Conservation (phyloP, 2,329 filamentous ascomycete genomes). For the Colletotrichum kahawae region DNA sequence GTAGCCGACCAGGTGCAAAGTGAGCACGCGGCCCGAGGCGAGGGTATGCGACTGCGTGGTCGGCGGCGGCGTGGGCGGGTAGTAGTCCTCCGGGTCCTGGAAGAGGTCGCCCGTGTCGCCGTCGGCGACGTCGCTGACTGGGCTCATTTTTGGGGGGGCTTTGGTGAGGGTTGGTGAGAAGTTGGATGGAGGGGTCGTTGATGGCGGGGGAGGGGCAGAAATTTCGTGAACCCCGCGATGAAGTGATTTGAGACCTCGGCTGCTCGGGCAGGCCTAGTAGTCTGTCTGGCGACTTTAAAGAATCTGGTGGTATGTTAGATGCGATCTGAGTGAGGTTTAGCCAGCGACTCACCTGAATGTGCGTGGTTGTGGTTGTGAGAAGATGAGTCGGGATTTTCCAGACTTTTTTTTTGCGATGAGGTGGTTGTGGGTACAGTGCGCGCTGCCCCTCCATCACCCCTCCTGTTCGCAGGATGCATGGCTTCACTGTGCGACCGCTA, state of each 20-base stretch:
- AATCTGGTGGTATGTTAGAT: background rate
- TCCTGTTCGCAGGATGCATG: background rate
- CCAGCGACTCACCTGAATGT: background rate
- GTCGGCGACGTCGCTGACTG: conserved; percentile 24
- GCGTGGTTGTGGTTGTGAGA: background rate
- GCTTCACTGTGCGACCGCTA: background rate
- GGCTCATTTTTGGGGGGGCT: background rate
- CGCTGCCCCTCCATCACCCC: background rate
- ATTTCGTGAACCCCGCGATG: background rate
- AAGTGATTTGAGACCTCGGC: background rate
- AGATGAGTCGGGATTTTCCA: conserved; percentile 5
- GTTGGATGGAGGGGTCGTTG: background rate
- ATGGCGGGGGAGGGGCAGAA: background rate
- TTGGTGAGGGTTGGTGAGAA: background rate
- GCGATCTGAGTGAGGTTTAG: background rate
- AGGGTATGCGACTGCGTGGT: conserved; percentile 76
- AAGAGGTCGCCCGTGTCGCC: conserved; percentile 65
- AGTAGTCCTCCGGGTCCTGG: conserved; percentile 81
- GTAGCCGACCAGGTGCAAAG: conserved; percentile 81
- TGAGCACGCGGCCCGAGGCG: conserved; percentile 67
- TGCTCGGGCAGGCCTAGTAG: background rate
- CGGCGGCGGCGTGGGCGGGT: conserved; percentile 76
- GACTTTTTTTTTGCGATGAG: background rate
- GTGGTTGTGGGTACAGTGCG: conserved; percentile 19
- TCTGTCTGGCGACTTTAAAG: background rate